Evolutionary conservation across 2,329 filamentous ascomycete species (phyloP).

Genomic region (Ceratocystis ficicola): DNA sequence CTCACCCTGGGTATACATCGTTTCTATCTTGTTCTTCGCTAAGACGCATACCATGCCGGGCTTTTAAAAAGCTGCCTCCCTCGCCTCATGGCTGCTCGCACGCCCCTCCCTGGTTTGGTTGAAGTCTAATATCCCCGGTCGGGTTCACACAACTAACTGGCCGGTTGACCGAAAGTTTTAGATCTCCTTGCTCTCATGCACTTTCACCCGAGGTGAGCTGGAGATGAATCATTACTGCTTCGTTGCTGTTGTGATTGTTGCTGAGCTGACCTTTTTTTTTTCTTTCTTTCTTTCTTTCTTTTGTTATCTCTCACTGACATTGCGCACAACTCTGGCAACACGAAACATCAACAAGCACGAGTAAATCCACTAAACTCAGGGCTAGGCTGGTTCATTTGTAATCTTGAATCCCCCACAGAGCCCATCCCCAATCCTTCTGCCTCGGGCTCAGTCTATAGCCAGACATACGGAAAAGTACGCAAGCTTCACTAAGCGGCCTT

Average conservation of each 20-base stretch:
- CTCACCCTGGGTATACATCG: no score
- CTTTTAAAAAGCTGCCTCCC: no score
- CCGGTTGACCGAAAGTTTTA: background rate
- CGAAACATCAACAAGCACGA: no score
- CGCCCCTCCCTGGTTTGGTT: background rate
- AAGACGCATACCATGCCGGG: no score
- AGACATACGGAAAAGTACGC: background rate
- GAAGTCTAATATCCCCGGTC: background rate
- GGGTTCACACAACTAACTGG: background rate
- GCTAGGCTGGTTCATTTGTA: background rate
- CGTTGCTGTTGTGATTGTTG: no score
- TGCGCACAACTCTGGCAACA: background rate
- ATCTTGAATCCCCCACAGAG: background rate
- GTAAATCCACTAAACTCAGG: background rate
- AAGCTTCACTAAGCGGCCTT: background rate
- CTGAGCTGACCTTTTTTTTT: no score
- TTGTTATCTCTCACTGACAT: no score
- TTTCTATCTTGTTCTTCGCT: no score
- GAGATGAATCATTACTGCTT: no score
- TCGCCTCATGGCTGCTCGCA: background rate
- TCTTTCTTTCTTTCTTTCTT: no score
- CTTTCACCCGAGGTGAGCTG: no score
- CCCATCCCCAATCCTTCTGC: background rate
- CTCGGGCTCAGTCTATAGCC: background rate
- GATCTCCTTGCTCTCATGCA: no score